Evolutionary conservation across 164 flowering plant species (phyloP).

Genomic region (Stephania yunnanensis): DNA sequence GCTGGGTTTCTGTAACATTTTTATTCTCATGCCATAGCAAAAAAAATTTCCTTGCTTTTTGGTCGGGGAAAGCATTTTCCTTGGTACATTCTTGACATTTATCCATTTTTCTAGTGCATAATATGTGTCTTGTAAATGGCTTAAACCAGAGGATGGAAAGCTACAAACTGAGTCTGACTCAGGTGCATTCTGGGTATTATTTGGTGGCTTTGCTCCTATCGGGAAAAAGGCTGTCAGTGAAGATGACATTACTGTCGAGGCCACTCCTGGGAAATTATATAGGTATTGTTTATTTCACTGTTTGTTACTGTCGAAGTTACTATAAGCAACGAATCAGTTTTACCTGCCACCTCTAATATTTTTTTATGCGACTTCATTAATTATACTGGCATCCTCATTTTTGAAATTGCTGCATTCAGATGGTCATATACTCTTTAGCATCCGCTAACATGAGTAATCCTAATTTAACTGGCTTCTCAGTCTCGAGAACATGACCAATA

Average conservation of each 20-base stretch:
- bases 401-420: neutral
- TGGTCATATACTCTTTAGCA: neutral
- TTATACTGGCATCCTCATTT: neutral
- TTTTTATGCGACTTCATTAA: neutral
- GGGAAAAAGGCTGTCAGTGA: slow-evolving; percentile 76
- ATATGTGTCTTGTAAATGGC: slow-evolving; percentile 3
- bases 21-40: neutral
- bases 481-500: neutral
- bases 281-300: slow-evolving; percentile 39
- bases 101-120: neutral
- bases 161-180: slow-evolving; percentile 89
- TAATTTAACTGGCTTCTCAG: neutral
- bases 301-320: neutral
- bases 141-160: slow-evolving; percentile 87
- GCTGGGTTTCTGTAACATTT: neutral
- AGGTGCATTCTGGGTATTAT: slow-evolving; percentile 96
- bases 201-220: slow-evolving; percentile 99
- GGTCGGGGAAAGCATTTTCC: neutral
- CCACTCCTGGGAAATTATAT: slow-evolving; percentile 71
- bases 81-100: neutral
- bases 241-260: slow-evolving; percentile 80
- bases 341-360: neutral
- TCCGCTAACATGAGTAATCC: neutral
- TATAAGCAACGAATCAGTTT: neutral
- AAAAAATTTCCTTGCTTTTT: neutral